Base-by-base conservation (phyloP, 441 rosid genomes). In the Brassica hybrid region DNA sequence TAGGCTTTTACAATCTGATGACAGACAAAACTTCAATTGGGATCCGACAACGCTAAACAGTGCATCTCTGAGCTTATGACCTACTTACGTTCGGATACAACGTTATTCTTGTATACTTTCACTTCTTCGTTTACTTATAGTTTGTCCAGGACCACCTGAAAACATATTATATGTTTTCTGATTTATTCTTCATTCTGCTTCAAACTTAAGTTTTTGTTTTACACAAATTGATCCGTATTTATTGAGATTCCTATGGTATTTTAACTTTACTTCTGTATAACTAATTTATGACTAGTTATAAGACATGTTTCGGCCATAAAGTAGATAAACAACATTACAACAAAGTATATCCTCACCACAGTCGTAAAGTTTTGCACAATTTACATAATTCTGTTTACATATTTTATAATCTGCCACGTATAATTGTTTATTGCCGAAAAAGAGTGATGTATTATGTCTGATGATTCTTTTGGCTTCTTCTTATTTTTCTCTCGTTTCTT, bases 341-440 rank as follows among this genome's bases (percentile, higher is more conserved):
- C 32, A n/a, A 12, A 11, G 16, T 57, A 3, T 57, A 10, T 12
- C 2, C 16, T 12, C 16, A 2, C 50, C 3, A 13, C 68, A 43
- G n/a, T n/a, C n/a, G n/a, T n/a, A n/a, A n/a, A n/a, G n/a, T n/a
- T n/a, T n/a, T 41, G n/a, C 69, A 41, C 32, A 64, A 4, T 41
- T 38, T 18, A 65, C 30, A 32, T 62, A 32, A 12, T 74, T 36
- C 5, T 41, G 3, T 41, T 10, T 41, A 41, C 48, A 41, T 41
- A 0, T 41, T 30, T 41, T 41, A 41, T 41, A 41, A 41, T 60
- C 32, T 52, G 65, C 73, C 77, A 72, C 77, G 41, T 73, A 77
- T 62, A 59, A 72, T 66, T 65, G 62, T 43, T 65, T 41, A 67
- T 36, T 71, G 32, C 69, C 10, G 19, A 10, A 36, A 62, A 63